Evolutionary conservation across 164 flowering plant genomes (phyloP), one percentile per base, ranked within the genome.

Genomic region (Annona squamosa): DNA sequence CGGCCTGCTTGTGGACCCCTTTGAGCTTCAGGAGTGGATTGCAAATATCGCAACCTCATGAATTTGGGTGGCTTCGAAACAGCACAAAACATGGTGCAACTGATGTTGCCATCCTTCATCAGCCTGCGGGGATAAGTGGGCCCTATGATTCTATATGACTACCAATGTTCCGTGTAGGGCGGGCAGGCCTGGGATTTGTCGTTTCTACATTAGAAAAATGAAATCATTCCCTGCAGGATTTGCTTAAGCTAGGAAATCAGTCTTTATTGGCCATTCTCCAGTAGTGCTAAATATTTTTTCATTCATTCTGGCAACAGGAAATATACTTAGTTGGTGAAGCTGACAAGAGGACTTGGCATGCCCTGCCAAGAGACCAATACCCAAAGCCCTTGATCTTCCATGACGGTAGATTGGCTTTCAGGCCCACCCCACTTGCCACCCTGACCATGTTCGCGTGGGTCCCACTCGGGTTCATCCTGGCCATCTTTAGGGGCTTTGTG

Each of bases 371-470:
- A 52, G 77, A 84, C 3, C 82, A 59, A 65, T 83, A 84, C 78
- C 86, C 85, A 52, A 87, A 83, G 47, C 87, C 87, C 5, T 52
- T 90, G 48, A 78, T 90, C 42, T 89, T 90, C 74, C 95, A 90
- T 72, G 92, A 90, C 73, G 91, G 95, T 3, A 80, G 95, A 67
- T 65, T 89, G 46, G 93, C 87, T 3, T 74, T 82, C 56, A 70
- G 72, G 65, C 91, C 95, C 2, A 85, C 87, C 7, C 86, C 84
- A 42, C n/a, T 79, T 0, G 75, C 82, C 62, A 70, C 86, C 1
- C 64, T 89, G 6, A 66, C 68, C 56, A 79, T 84, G 82, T 85
- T 86, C 81, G 47, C 86, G 13, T 90, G 91, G 91, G 18, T 86
- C 16, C 95, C 93, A 13, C 44, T 86, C 16, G 95, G 86, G 0